Base-by-base conservation (phyloP, 345 rosid species). In the Trapa incisa region DNA sequence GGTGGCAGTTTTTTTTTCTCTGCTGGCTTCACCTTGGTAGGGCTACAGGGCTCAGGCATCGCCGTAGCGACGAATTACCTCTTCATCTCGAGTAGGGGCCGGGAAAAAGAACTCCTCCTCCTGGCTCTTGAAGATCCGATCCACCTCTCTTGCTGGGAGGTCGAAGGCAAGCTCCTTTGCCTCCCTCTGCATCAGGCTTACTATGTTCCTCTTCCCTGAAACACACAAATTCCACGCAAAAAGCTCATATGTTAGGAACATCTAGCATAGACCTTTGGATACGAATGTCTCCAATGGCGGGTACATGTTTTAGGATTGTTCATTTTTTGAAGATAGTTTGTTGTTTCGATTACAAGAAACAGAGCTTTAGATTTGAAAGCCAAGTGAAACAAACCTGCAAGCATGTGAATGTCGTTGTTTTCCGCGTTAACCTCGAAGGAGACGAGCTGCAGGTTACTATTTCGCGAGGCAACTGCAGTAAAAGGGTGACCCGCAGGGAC, bases 401-500 rank as follows among this genome's bases (percentile, higher is more conserved):
- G 81, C 38, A 72, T 70, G 68, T 76, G 75, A 48, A 73, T 77
- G 4, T 71, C 6, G 61, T 82, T 86, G 74, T 65, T 54, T 47
- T 67, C 39, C 1, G 79, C 80, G 12, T 86, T 84, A 37, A 86
- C 72, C 67, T 77, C 83, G 41, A 82, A 86, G 39, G 77, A 77
- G 5, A 76, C 12, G 5, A 76, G 37, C 41, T 66, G 72, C 6
- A 86, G 74, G 37, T 82, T 70, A 29, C 65, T 64, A 6, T 66
- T 70, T 38, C 48, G 35, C 0, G 84, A 80, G 0, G 88, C 80
- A 3, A 76, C 64, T 0, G 65, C n/a, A 0, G 74, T 81, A 1
- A 65, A 36, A 0, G 91, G 85, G 76, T 86, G 81, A 66, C 82
- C 82, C 5, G 85, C 77, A 14, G 78, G 84, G 61, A 72, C 67